Evolutionary conservation across 805 yeast species (phyloP).

Genomic region (Candida alai): DNA sequence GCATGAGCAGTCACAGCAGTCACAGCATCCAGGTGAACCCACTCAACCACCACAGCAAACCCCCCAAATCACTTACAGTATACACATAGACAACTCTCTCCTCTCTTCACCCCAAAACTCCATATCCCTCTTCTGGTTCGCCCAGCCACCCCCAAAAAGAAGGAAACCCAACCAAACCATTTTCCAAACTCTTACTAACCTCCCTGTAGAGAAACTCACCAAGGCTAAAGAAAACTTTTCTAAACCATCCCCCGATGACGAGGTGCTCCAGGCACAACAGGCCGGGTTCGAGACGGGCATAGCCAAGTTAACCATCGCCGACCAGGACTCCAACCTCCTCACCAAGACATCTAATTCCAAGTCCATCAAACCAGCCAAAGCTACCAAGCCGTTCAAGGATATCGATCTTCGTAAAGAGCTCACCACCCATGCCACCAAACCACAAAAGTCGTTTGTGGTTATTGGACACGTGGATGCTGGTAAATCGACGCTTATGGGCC

Average conservation of each 20-base stretch:
- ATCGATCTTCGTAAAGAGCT: conserved; percentile 42
- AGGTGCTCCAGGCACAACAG: conserved; percentile 56
- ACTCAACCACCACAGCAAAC: neutral
- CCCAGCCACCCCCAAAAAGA: conserved; percentile 13
- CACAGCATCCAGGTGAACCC: no score
- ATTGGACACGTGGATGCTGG: conserved; percentile 89
- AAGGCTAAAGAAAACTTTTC: conserved; percentile 52
- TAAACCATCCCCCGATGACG: conserved; percentile 82
- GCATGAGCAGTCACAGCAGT: no score
- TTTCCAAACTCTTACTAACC: conserved; percentile 40
- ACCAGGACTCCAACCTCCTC: conserved; percentile 4
- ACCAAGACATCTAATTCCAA: neutral
- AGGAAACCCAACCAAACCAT: conserved; percentile 19
- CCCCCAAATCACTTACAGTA: conserved; percentile 4
- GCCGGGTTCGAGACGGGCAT: conserved; percentile 34
- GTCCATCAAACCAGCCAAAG: conserved; percentile 11
- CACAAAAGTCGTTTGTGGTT: conserved; percentile 67
- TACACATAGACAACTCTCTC: conserved; percentile 11
- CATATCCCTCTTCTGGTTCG: conserved; percentile 16
- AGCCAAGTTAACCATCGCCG: conserved; percentile 22
- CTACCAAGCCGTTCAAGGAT: conserved; percentile 41
- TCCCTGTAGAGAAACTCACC: conserved; percentile 27
- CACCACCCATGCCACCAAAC: conserved; percentile 37
- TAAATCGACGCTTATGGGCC: conserved; percentile 75
- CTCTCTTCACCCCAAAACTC: conserved; percentile 11